Evolutionary conservation across 2,329 filamentous ascomycete genomes (phyloP), one percentile per base, ranked within the genome.

Genomic region (Aureobasidium sp.): DNA sequence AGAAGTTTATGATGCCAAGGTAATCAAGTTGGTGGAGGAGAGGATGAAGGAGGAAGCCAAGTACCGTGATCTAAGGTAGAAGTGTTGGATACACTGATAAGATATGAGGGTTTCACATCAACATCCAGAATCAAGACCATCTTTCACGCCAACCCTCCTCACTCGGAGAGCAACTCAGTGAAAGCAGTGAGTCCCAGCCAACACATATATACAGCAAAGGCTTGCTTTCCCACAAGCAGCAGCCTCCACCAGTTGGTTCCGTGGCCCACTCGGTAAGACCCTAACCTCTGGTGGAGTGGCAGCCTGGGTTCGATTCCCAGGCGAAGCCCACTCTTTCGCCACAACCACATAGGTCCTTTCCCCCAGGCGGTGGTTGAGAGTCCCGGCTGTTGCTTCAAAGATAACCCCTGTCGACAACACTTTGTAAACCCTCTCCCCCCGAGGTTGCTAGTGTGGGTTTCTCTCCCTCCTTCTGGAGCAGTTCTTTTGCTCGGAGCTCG

Each of bases 1-100:
- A 66, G 87, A 93, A 1, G 65, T 97, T 29, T 99, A 97, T 71
- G 85, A 87, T 68, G 70, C 75, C 17, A 83, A 84, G 34, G 85
- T 87, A 0, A 77, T 96, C 55, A 79, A 83, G 62, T 79, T 81
- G 63, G 88, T 97, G 2, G 84, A 88, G 70, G 77, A 78, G 66
- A 84, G 87, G 67, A 80, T 87, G 70, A 78, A 78, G 61, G 90
- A 95, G 71, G 88, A 91, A 48, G 29, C n/a, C 20, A 59, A 47
- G 29, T 63, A 42, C 34, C 36, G 62, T n/a, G 41, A 53, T 37
- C 23, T 47, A 48, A 59, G 48, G 34, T 63, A 63, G 46, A 59
- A 10, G 36, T 48, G 15, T 32, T 29, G 46, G 20, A n/a, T 17
- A 29, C 10, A n/a, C 46, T 48, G 46, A 51, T 23, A n/a, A 8